Evolutionary conservation across 1,284 basidiomycete genomes (phyloP).

Genomic region (Neotropicomus parvogracilis): DNA sequence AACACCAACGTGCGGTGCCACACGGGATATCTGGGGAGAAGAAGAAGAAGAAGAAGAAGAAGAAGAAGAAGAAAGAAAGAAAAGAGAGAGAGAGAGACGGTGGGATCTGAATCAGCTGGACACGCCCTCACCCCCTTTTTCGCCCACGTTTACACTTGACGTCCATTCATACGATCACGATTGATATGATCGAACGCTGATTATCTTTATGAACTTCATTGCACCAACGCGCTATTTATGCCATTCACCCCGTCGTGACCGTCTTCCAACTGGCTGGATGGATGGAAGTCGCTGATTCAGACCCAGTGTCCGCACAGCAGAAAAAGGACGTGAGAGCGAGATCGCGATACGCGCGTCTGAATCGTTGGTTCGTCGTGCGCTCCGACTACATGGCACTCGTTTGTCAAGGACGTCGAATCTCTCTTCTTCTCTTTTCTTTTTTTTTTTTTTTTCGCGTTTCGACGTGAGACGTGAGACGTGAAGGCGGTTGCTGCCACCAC

Average conservation of each 20-base stretch:
- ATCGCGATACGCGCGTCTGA: conserved; percentile 7
- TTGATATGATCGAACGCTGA: conserved; percentile 15
- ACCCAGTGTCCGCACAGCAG: too few relatives aligned
- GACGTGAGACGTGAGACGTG: too few relatives aligned
- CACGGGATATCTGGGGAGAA: too few relatives aligned
- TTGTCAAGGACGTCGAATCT: neutral
- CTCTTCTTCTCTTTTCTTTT: too few relatives aligned
- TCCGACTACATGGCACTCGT: neutral
- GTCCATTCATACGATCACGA: conserved; percentile 6
- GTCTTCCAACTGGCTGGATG: too few relatives aligned
- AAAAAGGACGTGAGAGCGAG: conserved; percentile 13
- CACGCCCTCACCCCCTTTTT: neutral
- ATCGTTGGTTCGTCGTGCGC: neutral
- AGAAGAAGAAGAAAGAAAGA: neutral
- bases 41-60: too few relatives aligned
- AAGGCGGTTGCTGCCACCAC: too few relatives aligned
- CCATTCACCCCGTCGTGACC: conserved; percentile 14
- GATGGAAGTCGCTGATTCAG: neutral
- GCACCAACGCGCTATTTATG: conserved; percentile 27
- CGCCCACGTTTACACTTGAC: neutral
- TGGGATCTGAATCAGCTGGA: neutral
- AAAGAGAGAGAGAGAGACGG: neutral
- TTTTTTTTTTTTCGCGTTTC: too few relatives aligned
- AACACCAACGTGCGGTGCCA: conserved; percentile 2
- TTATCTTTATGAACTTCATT: conserved; percentile 27